Evolutionary conservation across 2,329 filamentous ascomycete species (phyloP).

Genomic region (Colletotrichum filicis): DNA sequence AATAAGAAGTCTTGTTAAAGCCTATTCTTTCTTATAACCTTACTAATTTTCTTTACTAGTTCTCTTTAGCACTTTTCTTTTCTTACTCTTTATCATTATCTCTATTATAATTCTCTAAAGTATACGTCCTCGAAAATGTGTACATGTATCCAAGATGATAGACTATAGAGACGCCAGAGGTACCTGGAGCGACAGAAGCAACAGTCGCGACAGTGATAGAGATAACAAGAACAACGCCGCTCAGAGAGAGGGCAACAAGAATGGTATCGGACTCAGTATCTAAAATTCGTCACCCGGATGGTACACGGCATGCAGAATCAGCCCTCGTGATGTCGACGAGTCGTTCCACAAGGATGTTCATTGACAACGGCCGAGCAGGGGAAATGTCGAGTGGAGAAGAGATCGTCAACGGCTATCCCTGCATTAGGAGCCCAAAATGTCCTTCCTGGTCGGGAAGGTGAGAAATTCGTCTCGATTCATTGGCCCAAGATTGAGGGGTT

Average conservation of each 20-base stretch:
- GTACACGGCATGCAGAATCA: background rate
- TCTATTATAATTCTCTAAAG: too few relatives aligned
- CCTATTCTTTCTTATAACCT: too few relatives aligned
- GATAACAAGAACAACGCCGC: too few relatives aligned
- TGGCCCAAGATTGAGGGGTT: background rate
- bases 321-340: background rate
- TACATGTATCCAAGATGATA: too few relatives aligned
- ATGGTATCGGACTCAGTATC: background rate
- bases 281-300: background rate
- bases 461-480: background rate
- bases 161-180: background rate
- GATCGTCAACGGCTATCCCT: background rate
- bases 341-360: background rate
- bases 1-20: too few relatives aligned
- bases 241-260: background rate
- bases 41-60: too few relatives aligned
- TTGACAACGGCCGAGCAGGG: background rate
- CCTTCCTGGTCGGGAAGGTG: conserved; percentile 6
- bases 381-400: background rate
- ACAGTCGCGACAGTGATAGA: background rate
- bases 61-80: too few relatives aligned
- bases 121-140: too few relatives aligned
- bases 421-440: background rate
- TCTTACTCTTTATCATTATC: too few relatives aligned
- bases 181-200: background rate